These are phyloP conservation scores for Pseudogymnoascus sp. DNA, from an alignment of 2,329 filamentous ascomycete genomes.

Conservation along the genomic window DNA sequence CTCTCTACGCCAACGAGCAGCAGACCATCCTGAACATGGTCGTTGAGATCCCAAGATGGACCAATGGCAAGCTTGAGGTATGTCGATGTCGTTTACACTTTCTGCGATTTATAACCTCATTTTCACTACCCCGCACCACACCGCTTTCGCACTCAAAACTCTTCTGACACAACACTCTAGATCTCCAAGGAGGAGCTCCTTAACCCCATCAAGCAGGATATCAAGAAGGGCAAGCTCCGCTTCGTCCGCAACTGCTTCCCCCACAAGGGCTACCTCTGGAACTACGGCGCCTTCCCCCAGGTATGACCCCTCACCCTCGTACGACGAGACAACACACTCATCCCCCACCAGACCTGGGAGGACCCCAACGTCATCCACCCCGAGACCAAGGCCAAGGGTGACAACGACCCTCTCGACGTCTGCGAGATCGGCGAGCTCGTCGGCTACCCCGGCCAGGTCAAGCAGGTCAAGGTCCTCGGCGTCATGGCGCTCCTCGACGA, in stretches of 20 bases:
- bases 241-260: constrained; percentile 99
- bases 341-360: constrained; percentile 74
- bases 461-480: constrained; percentile 99
- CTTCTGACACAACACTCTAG: constrained; percentile 38
- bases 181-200: constrained; percentile 98
- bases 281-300: constrained; percentile 99
- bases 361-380: constrained; percentile 93
- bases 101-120: constrained; percentile 9
- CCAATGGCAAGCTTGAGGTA: constrained; percentile 99
- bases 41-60: constrained; percentile 99
- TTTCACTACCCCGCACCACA: not conserved
- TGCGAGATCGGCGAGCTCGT: constrained; percentile 99
- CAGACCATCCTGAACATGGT: constrained; percentile 98
- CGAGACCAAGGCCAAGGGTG: constrained; percentile 98
- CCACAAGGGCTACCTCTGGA: constrained; percentile 99
- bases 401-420: constrained; percentile 98
- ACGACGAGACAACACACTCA: not conserved
- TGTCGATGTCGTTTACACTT: constrained; percentile 30
- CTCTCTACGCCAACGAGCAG: constrained; percentile 93
- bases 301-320: constrained; percentile 40
- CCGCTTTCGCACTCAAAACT: not conserved
- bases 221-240: constrained; percentile 99
- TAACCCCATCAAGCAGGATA: constrained; percentile 98
- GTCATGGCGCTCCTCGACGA: constrained; percentile 99
- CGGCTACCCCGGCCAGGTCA: constrained; percentile 90